These are phyloP conservation scores for Quercus parvula DNA, from an alignment of 306 rosid genomes.

Conservation along the genomic window DNA sequence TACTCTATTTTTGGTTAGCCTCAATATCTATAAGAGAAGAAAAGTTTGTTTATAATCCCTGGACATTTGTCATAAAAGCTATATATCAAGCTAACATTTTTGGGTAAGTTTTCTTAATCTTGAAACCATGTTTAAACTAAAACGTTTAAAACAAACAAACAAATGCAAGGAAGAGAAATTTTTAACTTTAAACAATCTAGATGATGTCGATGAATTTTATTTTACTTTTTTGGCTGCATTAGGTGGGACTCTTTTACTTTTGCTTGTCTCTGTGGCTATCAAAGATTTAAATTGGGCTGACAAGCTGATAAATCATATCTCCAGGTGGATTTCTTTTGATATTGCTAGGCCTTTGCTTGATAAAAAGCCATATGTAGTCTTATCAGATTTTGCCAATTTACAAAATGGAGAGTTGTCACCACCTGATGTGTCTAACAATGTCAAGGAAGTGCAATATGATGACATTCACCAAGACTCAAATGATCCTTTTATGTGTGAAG, in stretches of 20 bases:
- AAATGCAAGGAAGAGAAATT: neutral
- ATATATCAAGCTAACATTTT: neutral
- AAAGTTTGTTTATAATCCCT: neutral
- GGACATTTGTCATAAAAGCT: neutral
- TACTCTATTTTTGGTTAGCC: too few relatives aligned
- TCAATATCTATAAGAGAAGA: neutral
- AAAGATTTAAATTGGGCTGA: slow-evolving; percentile 25
- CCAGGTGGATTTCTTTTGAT: slow-evolving; percentile 88
- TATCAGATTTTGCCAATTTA: slow-evolving; percentile 60
- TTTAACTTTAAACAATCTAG: neutral
- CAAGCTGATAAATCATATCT: slow-evolving; percentile 17
- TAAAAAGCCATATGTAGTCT: slow-evolving; percentile 57
- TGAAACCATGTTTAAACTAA: neutral
- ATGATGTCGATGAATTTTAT: neutral
- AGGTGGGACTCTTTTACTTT: slow-evolving; percentile 12
- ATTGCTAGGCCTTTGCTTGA: slow-evolving; percentile 77
- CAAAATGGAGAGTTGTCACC: slow-evolving; percentile 51
- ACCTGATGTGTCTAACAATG: slow-evolving; percentile 38
- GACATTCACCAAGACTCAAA: slow-evolving; percentile 45
- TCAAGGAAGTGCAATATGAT: slow-evolving; percentile 35
- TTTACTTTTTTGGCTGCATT: neutral
- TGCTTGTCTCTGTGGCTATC: neutral
- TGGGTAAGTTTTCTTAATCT: neutral
- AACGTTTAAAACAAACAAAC: neutral
- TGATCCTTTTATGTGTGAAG: slow-evolving; percentile 52